Base-by-base conservation (phyloP, 2,329 filamentous ascomycete species). In the Dactylellina drechsleri region DNA sequence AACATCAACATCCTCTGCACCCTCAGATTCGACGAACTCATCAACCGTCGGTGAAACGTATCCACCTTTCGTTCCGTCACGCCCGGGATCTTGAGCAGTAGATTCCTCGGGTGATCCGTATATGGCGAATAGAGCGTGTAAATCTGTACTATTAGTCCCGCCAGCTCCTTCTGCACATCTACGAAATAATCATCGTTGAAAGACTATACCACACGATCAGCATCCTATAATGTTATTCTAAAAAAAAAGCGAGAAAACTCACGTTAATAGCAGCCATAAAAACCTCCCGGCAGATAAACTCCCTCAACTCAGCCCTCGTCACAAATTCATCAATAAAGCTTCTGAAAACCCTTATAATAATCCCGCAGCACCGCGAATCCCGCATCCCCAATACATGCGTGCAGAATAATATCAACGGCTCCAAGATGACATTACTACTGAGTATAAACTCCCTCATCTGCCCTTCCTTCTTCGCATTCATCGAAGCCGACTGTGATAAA, bases 171-270 rank as follows among this genome's bases (percentile, higher is more conserved):
- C 80, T 99, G 95, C 76, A 96, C 88, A 78, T 99, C 95, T 40
- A 97, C 93, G 82, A 98, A 99, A 82, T 98, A 97, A 0, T 92
- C 90, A 78, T 99, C 95, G 82, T 98, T 92, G 59, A 99, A 88
- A 1, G 92, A 96, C 1, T 79, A 57, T 8, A n/a, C 15, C 50
- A 36, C 31, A 15, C 16, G 16, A 20, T 68, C 59, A 58, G 52
- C 10, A 31, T 41, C 16, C 36, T 15, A n/a, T 41, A 8, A 8
- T 2, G 12, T 40, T 40, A 16, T 20, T 4, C n/a, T 40, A 12
- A 50, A 43, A 26, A 54, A 2, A 20, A 23, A 92, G 31, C 2
- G 31, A 10, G 31, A 10, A 79, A 91, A 94, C 70, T 62, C 76
- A 79, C 79, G 52, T 79, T 77, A 52, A 79, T 78, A 47, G 78